Percentiles rank a stretch among this genome's conserved stretches.
phyloP scores from a whole-genome alignment of 73 alveolate species.

The Symbiodinium natans region DNA sequence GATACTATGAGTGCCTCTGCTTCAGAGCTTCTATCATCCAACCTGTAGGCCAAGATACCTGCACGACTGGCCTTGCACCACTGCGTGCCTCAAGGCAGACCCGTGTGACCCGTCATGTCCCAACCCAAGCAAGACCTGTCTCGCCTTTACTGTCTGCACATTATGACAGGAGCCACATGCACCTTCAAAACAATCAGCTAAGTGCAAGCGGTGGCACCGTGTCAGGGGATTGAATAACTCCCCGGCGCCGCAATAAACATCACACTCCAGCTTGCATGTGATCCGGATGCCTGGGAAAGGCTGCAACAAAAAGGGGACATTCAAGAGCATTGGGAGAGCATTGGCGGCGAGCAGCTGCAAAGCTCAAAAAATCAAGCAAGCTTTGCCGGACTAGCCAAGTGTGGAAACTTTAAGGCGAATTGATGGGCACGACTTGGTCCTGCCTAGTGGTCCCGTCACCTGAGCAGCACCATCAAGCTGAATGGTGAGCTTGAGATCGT shows the following conservation, averaged over 20 bases:
- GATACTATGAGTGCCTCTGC: too few relatives aligned
- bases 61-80: conserved; percentile 6
- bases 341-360: too few relatives aligned
- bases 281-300: neutral
- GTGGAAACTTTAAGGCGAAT: neutral
- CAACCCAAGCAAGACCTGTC: too few relatives aligned
- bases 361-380: too few relatives aligned
- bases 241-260: neutral
- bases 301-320: neutral
- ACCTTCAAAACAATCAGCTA: neutral
- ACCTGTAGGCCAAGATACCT: neutral
- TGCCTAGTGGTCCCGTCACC: neutral
- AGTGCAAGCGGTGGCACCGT: neutral
- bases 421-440: neutral
- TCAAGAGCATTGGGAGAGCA: too few relatives aligned
- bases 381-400: too few relatives aligned
- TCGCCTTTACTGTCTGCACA: neutral
- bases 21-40: too few relatives aligned
- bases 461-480: conserved; percentile 6
- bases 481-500: neutral
- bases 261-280: neutral
- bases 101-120: too few relatives aligned
- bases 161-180: too few relatives aligned
- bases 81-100: conserved; percentile 15
- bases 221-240: neutral